Evolutionary conservation across 306 rosid genomes (phyloP).

Genomic region (Gastrolobium bilobum): DNA sequence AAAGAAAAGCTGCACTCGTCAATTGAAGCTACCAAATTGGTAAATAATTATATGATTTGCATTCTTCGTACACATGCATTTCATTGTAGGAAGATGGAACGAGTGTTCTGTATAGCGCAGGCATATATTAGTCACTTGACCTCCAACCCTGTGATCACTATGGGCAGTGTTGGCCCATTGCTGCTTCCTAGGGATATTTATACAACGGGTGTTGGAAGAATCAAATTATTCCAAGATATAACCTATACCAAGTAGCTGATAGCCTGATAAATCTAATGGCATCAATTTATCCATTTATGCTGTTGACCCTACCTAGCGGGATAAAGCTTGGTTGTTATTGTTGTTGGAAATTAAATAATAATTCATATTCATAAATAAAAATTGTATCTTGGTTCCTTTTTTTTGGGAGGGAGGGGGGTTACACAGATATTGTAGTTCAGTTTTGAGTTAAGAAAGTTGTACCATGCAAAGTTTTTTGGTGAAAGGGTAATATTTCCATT

Average conservation of each 20-base stretch:
- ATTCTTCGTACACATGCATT: constrained; percentile 37
- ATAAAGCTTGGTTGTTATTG: background rate
- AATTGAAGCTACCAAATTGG: constrained; percentile 44
- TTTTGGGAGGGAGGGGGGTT: too few relatives aligned
- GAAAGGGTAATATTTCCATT: too few relatives aligned
- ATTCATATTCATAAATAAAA: too few relatives aligned
- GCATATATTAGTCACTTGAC: background rate
- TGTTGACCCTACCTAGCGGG: background rate
- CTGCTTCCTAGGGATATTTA: background rate
- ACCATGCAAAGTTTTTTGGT: too few relatives aligned
- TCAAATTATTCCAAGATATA: too few relatives aligned
- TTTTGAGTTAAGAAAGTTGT: too few relatives aligned
- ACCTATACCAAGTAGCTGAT: too few relatives aligned
- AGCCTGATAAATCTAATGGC: too few relatives aligned
- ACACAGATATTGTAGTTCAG: too few relatives aligned
- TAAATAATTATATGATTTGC: constrained; percentile 41
- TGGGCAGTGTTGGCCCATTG: background rate
- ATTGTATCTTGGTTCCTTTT: too few relatives aligned
- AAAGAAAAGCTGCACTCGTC: constrained; percentile 42
- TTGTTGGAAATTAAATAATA: background rate
- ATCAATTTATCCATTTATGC: too few relatives aligned
- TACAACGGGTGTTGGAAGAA: too few relatives aligned
- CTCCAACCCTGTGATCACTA: background rate
- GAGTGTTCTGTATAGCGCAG: background rate
- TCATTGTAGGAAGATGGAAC: background rate